Conservation (phyloP, 2,329 filamentous ascomycete genomes). For the Stagonosporopsis tanaceti region DNA sequence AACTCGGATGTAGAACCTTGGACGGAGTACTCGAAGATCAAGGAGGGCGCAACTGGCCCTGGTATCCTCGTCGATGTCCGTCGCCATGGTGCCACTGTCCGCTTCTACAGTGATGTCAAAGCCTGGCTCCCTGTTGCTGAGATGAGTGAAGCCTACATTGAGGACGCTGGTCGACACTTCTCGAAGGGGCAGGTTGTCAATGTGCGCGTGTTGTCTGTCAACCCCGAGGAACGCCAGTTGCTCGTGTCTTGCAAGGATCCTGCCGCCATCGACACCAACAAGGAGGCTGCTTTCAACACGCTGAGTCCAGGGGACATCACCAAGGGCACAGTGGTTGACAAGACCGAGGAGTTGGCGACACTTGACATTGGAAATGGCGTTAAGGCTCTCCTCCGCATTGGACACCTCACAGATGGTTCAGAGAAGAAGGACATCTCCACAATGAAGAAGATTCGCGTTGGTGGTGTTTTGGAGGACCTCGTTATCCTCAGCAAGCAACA, state of each 20-base stretch:
- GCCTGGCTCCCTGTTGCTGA: conserved; percentile 93
- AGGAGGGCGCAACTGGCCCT: conserved; percentile 77
- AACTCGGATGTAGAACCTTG: conserved; percentile 86
- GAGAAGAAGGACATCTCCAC: conserved; percentile 77
- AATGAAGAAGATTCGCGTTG: conserved; percentile 82
- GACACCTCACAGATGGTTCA: conserved; percentile 87
- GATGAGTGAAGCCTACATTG: conserved; percentile 97
- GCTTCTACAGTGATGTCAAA: conserved; percentile 85
- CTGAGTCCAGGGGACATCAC: conserved; percentile 78
- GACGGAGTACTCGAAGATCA: conserved; percentile 77
- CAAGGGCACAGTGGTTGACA: conserved; percentile 69
- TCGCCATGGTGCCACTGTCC: conserved; percentile 81
- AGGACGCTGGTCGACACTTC: conserved; percentile 89
- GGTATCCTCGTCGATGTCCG: conserved; percentile 88
- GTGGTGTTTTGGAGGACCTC: conserved; percentile 82
- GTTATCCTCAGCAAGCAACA: conserved; percentile 87
- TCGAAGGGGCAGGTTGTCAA: conserved; percentile 88
- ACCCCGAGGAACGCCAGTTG: conserved; percentile 74
- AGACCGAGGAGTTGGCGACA: conserved; percentile 56
- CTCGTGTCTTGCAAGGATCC: conserved; percentile 94
- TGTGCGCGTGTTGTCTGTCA: conserved; percentile 84
- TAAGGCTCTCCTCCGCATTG: conserved; percentile 77
- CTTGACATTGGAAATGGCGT: conserved; percentile 80
- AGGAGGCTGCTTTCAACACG: conserved; percentile 74
- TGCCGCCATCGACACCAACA: conserved; percentile 77